Percentiles rank a stretch among this genome's conserved stretches.
These are phyloP conservation scores for Malus hybrid DNA, from an alignment of 331 rosid species.

Conservation along the genomic window DNA sequence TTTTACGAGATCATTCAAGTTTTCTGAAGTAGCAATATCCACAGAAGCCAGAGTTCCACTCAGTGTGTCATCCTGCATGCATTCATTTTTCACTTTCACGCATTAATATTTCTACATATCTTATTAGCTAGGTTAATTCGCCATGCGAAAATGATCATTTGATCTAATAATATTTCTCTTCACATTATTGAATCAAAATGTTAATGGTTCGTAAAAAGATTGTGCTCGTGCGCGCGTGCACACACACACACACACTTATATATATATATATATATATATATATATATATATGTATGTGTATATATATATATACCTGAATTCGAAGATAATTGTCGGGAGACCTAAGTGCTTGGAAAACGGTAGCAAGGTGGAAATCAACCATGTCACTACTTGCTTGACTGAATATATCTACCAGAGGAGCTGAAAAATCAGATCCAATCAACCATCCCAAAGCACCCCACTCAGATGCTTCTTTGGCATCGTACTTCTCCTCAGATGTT, in stretches of 20 bases:
- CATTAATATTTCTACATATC: too few relatives aligned
- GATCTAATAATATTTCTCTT: background rate
- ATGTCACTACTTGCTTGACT: slow-evolving; percentile 25
- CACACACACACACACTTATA: too few relatives aligned
- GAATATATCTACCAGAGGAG: slow-evolving; percentile 13
- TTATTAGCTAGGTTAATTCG: too few relatives aligned
- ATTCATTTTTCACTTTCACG: too few relatives aligned
- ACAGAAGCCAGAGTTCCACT: background rate
- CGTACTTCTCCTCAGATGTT: too few relatives aligned
- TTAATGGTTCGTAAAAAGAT: too few relatives aligned
- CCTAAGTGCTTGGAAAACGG: slow-evolving; percentile 22
- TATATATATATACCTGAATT: slow-evolving; percentile 17
- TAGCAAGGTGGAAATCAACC: slow-evolving; percentile 30
- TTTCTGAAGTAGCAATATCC: slow-evolving; percentile 15
- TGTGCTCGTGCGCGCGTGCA: too few relatives aligned
- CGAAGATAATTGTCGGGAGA: slow-evolving; percentile 32
- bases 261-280: too few relatives aligned
- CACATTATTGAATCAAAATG: too few relatives aligned
- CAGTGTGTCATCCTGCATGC: background rate
- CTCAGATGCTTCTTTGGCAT: too few relatives aligned
- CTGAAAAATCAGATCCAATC: background rate
- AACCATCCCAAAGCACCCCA: background rate
- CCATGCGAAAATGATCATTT: background rate
- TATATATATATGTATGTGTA: too few relatives aligned
- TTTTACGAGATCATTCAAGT: too few relatives aligned